Conservation (phyloP, 169 alveolate genomes). For the Eimeria falciformis region DNA sequence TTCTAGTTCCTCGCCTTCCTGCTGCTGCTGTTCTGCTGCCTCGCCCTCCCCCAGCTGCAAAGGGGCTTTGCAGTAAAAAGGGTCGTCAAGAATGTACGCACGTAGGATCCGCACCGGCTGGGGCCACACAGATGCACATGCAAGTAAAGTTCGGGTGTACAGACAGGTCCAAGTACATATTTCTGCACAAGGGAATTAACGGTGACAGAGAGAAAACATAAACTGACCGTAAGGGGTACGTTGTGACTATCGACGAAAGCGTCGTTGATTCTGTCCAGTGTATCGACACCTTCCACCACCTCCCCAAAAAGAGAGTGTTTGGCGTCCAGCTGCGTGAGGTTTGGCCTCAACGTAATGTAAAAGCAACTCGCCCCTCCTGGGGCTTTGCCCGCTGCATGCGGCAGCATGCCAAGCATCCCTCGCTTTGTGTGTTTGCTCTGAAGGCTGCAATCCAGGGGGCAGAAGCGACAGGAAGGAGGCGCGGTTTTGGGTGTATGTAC, state of each 20-base stretch:
- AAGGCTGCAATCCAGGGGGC: conserved; percentile 22
- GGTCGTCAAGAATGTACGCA: conserved; percentile 93
- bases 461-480: conserved; percentile 59
- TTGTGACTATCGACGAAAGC: conserved; percentile 87
- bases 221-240: conserved; percentile 84
- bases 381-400: conserved; percentile 33
- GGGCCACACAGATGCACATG: background rate
- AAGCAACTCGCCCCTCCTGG: conserved; percentile 84
- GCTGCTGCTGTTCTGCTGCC: conserved; percentile 46
- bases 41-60: conserved; percentile 42
- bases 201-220: background rate
- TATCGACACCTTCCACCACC: conserved; percentile 89
- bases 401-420: conserved; percentile 73
- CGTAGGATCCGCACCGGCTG: conserved; percentile 92
- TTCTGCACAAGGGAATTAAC: too few relatives aligned
- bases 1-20: conserved; percentile 27
- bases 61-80: conserved; percentile 89
- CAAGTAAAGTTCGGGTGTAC: background rate
- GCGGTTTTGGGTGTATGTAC: background rate
- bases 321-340: conserved; percentile 83
- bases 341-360: conserved; percentile 89
- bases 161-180: background rate
- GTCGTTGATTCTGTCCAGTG: conserved; percentile 85
- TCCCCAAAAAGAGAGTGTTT: conserved; percentile 92
- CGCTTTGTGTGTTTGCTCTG: background rate